Evolutionary conservation across 106 monocot genomes (phyloP).

Genomic region (Allium sativum): DNA sequence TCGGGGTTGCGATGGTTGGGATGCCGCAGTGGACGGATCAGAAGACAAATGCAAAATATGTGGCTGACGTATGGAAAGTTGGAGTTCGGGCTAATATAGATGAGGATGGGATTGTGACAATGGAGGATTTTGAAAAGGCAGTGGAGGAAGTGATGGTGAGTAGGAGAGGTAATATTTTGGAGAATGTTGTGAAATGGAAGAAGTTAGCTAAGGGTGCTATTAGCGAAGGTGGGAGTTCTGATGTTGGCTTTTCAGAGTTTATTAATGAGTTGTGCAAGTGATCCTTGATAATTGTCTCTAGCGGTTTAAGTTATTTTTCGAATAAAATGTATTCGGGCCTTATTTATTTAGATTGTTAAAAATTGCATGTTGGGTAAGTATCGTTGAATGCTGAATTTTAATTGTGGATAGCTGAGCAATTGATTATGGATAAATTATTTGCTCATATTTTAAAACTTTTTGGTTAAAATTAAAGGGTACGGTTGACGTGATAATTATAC

Average conservation of each 20-base stretch:
- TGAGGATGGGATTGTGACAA: slow-evolving; percentile 2
- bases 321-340: neutral
- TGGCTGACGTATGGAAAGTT: slow-evolving; percentile 40
- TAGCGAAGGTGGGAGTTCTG: slow-evolving; percentile 46
- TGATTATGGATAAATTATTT: too few species aligned
- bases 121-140: slow-evolving; percentile 40
- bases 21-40: slow-evolving; percentile 66
- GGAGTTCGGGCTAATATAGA: slow-evolving; percentile 27
- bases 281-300: too few species aligned
- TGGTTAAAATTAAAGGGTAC: too few species aligned
- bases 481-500: too few species aligned
- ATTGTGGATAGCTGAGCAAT: too few species aligned
- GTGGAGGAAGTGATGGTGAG: slow-evolving; percentile 47
- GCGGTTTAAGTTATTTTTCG: neutral
- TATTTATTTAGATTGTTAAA: too few species aligned
- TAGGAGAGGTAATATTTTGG: slow-evolving; percentile 17
- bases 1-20: slow-evolving; percentile 37
- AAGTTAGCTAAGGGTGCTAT: slow-evolving; percentile 25
- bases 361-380: too few species aligned
- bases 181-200: slow-evolving; percentile 36
- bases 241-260: slow-evolving; percentile 26
- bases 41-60: slow-evolving; percentile 41
- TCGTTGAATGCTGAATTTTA: too few species aligned
- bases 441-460: too few species aligned
- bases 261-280: slow-evolving; percentile 4